A percentile compares a stretch with the other conserved stretches of the same genome.
phyloP scores from a whole-genome alignment of 768 basidiomycete species.

The Termitomyces sp. region DNA sequence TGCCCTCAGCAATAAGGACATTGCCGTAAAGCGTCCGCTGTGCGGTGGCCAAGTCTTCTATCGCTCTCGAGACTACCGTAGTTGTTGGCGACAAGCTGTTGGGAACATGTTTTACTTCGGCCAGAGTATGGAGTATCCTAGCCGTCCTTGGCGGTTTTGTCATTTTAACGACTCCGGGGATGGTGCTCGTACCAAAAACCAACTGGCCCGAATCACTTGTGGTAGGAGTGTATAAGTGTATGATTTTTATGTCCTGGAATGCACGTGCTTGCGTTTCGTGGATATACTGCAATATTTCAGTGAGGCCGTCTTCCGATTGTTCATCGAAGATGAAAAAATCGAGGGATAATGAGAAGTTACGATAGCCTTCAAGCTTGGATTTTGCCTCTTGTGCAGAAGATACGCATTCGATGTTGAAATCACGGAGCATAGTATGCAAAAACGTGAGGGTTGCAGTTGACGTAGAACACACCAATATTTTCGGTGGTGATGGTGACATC shows the following conservation, averaged over 20 bases:
- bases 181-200: slow-evolving; percentile 45
- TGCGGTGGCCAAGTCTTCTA: slow-evolving; percentile 43
- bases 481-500: slow-evolving; percentile 41
- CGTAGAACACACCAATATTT: slow-evolving; percentile 54
- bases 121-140: slow-evolving; percentile 59
- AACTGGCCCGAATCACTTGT: slow-evolving; percentile 52
- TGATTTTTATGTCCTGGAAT: slow-evolving; percentile 55
- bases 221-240: slow-evolving; percentile 73
- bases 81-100: slow-evolving; percentile 36
- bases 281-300: slow-evolving; percentile 51
- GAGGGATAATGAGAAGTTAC: slow-evolving; percentile 29
- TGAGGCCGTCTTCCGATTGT: slow-evolving; percentile 55
- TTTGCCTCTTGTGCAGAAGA: slow-evolving; percentile 45
- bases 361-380: slow-evolving; percentile 31
- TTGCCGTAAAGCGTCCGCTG: slow-evolving; percentile 62
- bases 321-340: slow-evolving; percentile 71
- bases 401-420: slow-evolving; percentile 45
- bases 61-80: slow-evolving; percentile 34
- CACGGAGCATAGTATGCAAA: slow-evolving; percentile 52
- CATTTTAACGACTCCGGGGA: slow-evolving; percentile 59
- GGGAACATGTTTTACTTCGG: slow-evolving; percentile 52
- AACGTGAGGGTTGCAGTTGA: slow-evolving; percentile 57
- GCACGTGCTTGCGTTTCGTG: slow-evolving; percentile 32
- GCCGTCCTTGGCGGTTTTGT: slow-evolving; percentile 67
- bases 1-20: slow-evolving; percentile 72